Evolutionary conservation across 208 protist species (phyloP).

Genomic region (Vickermania spadyakhi): DNA sequence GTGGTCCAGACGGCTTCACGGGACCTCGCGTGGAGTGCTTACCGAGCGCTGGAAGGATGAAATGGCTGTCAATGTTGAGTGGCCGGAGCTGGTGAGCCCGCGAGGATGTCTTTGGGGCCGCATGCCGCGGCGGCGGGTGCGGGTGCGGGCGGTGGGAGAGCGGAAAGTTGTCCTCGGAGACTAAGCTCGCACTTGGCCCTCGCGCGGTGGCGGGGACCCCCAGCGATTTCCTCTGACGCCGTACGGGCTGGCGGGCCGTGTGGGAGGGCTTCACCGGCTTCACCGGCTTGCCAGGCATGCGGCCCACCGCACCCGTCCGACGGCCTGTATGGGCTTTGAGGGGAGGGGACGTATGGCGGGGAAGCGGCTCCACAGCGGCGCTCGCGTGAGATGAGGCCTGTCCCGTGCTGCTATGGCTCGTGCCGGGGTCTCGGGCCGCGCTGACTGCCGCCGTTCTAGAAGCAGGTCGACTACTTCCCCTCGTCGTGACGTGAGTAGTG

Average conservation of each 20-base stretch:
- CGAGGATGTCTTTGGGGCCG: not conserved
- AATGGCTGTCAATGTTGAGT: not conserved
- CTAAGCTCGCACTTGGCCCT: not conserved
- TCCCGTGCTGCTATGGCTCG: no score
- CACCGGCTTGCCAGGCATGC: no score
- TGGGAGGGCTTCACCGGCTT: not conserved
- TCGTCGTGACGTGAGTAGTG: no score
- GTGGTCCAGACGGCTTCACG: not conserved
- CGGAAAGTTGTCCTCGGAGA: not conserved
- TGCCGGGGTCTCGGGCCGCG: no score
- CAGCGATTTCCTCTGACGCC: not conserved
- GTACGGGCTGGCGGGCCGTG: not conserved
- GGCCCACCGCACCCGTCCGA: no score
- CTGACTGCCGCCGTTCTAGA: no score
- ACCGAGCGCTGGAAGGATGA: not conserved
- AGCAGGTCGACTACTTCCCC: no score
- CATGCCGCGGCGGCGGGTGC: not conserved
- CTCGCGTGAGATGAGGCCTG: no score
- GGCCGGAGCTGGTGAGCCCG: not conserved
- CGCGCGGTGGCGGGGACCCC: not conserved
- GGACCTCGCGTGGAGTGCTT: not conserved
- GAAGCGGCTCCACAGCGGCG: no score
- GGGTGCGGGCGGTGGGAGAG: not conserved
- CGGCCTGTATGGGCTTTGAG: no score
- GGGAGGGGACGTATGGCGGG: no score